Evolutionary conservation across 2,329 filamentous ascomycete genomes (phyloP).

Genomic region (Fusarium brachygibbosum): DNA sequence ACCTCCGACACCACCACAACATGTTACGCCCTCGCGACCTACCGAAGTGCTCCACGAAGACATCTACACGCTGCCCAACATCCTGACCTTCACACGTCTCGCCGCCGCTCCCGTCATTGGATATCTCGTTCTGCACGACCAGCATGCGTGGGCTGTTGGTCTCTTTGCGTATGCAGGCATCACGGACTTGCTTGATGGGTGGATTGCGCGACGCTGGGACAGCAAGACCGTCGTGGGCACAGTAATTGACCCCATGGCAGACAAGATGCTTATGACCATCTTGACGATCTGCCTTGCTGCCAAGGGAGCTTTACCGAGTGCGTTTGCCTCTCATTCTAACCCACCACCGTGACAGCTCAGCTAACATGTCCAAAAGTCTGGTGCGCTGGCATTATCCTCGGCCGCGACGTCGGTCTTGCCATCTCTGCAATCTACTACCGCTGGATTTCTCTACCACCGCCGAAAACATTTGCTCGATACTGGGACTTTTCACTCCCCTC

Average conservation of each 20-base stretch:
- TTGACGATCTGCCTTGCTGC: conserved; percentile 86
- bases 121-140: conserved; percentile 87
- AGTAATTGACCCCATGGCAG: conserved; percentile 95
- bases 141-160: conserved; percentile 81
- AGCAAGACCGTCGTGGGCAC: conserved; percentile 94
- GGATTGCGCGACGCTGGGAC: conserved; percentile 89
- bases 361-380: conserved; percentile 70
- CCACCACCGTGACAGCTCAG: neutral
- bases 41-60: conserved; percentile 72
- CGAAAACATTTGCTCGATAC: conserved; percentile 92
- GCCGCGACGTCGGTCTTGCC: conserved; percentile 85
- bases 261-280: conserved; percentile 96
- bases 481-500: conserved; percentile 97
- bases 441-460: conserved; percentile 92
- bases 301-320: conserved; percentile 85
- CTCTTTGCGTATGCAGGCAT: conserved; percentile 94
- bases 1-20: neutral
- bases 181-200: conserved; percentile 93
- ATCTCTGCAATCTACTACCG: conserved; percentile 94
- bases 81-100: conserved; percentile 89
- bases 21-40: conserved; percentile 7
- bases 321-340: conserved; percentile 50
- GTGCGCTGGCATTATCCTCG: conserved; percentile 90
- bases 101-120: conserved; percentile 86
- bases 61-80: conserved; percentile 96